Base-by-base conservation (phyloP, 75 land plant species). In the Azolla pinnata region DNA sequence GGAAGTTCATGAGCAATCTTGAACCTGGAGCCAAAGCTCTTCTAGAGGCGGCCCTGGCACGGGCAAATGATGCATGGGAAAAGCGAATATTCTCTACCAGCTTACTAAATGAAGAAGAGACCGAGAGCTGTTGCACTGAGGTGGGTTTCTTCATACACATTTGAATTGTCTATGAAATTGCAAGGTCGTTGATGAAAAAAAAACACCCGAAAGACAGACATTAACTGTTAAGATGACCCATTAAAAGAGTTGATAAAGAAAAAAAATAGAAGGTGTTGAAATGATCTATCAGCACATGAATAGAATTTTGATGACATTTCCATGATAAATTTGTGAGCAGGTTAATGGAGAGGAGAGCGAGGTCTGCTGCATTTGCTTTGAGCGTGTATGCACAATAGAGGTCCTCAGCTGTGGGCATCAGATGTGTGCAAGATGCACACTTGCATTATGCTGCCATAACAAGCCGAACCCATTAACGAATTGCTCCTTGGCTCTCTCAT, bases 361-460 rank as follows among this genome's bases (percentile, higher is more conserved):
- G 50, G 65, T 88, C n/a, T 89, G 96, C 65, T 83, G 82, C 76
- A 89, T 89, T 32, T 89, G 96, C 64, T 89, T 89, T 57, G 90
- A 89, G 31, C 87, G 81, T 50, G 63, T 56, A 10, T 89, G 90
- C 69, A 80, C 84, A 23, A 78, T 89, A 31, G 86, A 89, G 60
- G 86, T 89, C 27, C 81, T 75, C 51, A 76, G 76, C 40, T 89
- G 90, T 66, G 96, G 90, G 34, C 96, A 89, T 50, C 83, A 75
- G 44, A 89, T 89, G 96, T 89, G 96, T 67, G 96, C 90, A 20
- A 79, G 71, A 10, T 89, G 96, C 79, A 85, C 82, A 33, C 62
- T 89, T 16, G 71, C 82, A 4, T 61, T 89, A 19, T 89, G 96
- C 66, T 89, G 96, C 65, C 82, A 83, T 72, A 85, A 71, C 67